These are phyloP conservation scores for Cladochytrium tenue DNA, from an alignment of 371 early-diverging fungal species.

Conservation along the genomic window DNA sequence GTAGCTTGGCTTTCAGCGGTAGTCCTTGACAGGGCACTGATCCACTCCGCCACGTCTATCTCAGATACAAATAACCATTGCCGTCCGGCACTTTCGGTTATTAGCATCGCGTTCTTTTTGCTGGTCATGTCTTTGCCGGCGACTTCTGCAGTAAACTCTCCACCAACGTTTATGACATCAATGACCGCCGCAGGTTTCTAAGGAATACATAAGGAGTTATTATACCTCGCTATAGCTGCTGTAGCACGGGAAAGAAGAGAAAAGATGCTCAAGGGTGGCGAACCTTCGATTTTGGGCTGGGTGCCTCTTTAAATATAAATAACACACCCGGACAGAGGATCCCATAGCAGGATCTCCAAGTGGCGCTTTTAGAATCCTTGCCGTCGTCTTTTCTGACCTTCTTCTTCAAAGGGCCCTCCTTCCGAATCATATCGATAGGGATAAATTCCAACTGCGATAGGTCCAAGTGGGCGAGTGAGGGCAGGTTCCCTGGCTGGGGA, in stretches of 20 bases:
- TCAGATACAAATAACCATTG: conserved; percentile 35
- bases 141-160: conserved; percentile 18
- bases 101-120: conserved; percentile 39
- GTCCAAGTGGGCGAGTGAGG: conserved; percentile 16
- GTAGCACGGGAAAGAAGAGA: background rate
- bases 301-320: conserved; percentile 47
- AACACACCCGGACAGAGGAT: conserved; percentile 47
- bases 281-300: conserved; percentile 26
- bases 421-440: conserved; percentile 44
- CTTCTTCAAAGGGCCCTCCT: conserved; percentile 39
- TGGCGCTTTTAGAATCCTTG: conserved; percentile 23
- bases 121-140: conserved; percentile 37
- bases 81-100: conserved; percentile 21
- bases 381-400: conserved; percentile 36
- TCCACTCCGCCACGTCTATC: conserved; percentile 44
- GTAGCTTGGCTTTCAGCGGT: conserved; percentile 12
- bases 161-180: conserved; percentile 35
- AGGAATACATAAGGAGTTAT: conserved; percentile 4
- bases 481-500: background rate
- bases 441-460: conserved; percentile 32
- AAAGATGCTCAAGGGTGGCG: background rate
- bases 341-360: conserved; percentile 44
- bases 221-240: too few species aligned
- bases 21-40: conserved; percentile 22
- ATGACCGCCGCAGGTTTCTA: conserved; percentile 27